Evolutionary conservation across 257 asterid genomes (phyloP), one percentile per base, ranked within the genome.

Genomic region (Datura wrightii): DNA sequence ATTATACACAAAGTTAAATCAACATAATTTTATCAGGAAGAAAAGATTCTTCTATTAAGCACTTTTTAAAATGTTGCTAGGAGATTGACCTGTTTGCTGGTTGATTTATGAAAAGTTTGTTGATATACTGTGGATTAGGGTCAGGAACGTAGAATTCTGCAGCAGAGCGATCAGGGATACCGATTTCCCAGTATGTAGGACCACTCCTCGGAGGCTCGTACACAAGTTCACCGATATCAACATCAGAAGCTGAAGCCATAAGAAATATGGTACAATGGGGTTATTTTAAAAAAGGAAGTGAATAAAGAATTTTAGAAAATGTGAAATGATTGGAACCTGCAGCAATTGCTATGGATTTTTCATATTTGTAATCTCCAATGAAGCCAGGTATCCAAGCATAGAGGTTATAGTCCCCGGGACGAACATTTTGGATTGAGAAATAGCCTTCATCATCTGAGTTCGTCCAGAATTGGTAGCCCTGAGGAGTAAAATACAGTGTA

Each of bases 391-490:
- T 95, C 93, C 96, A 95, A 78, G 98, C 94, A 59, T 89, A 91
- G n/a, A 94, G 91, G 89, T 92, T 91, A 89, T 92, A 95, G 80
- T 71, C 76, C 1, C 96, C 96, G 0, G 90, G 87, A n/a, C 92
- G 80, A 80, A 93, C 88, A 82, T 91, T 89, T 59, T 83, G 83
- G 50, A 94, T 92, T 79, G 91, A 86, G 88, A 93, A 95, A 86
- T 84, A 44, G 70, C 99, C 99, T 62, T 15, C 87, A 83, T 83
- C 89, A 82, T 94, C 92, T 42, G 96, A 87, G 85, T 85, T 86
- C 10, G 90, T 89, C 98, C 99, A 95, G 85, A 95, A 95, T 86
- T 95, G 99, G 82, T 95, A 95, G 62, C 91, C 97, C 99, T 93
- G 90, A 85, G 78, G 46, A 24, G 31, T 52, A 50, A 76, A 76